These are phyloP conservation scores for Suillus paluster DNA, from an alignment of 768 basidiomycete genomes.

Conservation along the genomic window DNA sequence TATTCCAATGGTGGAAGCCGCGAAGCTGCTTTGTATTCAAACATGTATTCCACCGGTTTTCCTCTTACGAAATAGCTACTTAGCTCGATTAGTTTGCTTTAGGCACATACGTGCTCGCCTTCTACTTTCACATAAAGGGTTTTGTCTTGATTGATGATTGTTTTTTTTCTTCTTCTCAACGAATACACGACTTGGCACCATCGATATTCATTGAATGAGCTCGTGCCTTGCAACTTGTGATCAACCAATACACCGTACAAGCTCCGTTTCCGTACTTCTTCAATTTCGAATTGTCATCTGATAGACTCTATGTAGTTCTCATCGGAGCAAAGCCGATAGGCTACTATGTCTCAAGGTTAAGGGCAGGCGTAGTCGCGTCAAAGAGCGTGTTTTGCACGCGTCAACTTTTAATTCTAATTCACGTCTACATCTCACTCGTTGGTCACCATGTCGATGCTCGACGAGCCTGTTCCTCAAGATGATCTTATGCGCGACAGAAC, in stretches of 20 bases:
- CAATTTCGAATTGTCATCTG: too few species aligned
- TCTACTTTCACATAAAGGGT: not conserved
- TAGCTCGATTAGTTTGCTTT: not conserved
- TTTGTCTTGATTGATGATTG: not conserved
- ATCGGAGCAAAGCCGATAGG: too few species aligned
- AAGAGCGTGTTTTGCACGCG: slow-evolving; percentile 27
- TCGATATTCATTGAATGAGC: too few species aligned
- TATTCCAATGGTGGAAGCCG: slow-evolving; percentile 2
- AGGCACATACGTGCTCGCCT: not conserved
- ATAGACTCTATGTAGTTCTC: too few species aligned
- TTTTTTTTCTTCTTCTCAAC: not conserved
- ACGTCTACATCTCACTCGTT: not conserved
- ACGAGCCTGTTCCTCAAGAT: slow-evolving; percentile 65
- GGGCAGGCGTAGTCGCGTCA: slow-evolving; percentile 39
- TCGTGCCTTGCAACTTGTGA: too few species aligned
- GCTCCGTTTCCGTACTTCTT: not conserved
- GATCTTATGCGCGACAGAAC: slow-evolving; percentile 79
- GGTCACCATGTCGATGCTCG: slow-evolving; percentile 38
- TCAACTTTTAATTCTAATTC: slow-evolving; percentile 9
- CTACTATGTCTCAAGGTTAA: slow-evolving; percentile 27
- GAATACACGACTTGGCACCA: not conserved
- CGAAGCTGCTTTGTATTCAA: slow-evolving; percentile 10
- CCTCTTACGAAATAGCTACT: not conserved
- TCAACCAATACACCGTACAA: not conserved
- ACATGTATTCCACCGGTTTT: slow-evolving; percentile 3